phyloP scores from a whole-genome alignment of 116 monocot species.

The Dioscorea cayenensis region DNA sequence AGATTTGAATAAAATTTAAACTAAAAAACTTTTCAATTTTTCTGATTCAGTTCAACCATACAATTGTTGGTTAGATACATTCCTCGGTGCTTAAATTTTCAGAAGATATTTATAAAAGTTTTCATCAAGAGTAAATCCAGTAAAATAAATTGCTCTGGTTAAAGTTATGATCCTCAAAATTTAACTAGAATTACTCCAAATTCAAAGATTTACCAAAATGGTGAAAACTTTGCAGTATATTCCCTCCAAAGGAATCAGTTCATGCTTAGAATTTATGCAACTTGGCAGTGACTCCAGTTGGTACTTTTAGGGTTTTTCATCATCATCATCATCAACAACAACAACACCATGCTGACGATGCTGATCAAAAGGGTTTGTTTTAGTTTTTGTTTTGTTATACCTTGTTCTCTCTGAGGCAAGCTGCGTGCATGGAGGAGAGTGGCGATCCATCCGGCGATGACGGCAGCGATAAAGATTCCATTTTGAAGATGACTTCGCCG shows the following conservation, averaged over 20 bases:
- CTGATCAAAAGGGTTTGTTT: not conserved
- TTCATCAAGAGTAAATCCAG: not conserved
- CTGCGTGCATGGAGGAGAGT: constrained; percentile 50
- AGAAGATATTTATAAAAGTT: no score
- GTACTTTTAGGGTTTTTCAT: not conserved
- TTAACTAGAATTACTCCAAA: not conserved
- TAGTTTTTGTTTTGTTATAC: constrained; percentile 32
- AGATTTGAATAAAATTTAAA: no score
- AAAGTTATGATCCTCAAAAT: not conserved
- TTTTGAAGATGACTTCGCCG: constrained; percentile 56
- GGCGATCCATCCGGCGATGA: constrained; percentile 26
- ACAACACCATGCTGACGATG: not conserved
- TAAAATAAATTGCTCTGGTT: not conserved
- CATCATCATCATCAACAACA: not conserved
- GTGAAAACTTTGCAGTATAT: constrained; percentile 3
- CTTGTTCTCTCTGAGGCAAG: constrained; percentile 94
- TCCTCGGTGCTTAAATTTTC: no score
- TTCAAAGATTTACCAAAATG: not conserved
- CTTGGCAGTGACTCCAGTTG: not conserved
- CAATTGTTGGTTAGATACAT: no score
- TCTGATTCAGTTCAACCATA: no score
- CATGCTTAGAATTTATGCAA: not conserved
- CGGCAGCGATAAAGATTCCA: constrained; percentile 52
- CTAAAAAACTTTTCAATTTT: no score
- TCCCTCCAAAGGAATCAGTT: constrained; percentile 4